Conservation (phyloP, 768 basidiomycete genomes). For the Mycena amicta region DNA sequence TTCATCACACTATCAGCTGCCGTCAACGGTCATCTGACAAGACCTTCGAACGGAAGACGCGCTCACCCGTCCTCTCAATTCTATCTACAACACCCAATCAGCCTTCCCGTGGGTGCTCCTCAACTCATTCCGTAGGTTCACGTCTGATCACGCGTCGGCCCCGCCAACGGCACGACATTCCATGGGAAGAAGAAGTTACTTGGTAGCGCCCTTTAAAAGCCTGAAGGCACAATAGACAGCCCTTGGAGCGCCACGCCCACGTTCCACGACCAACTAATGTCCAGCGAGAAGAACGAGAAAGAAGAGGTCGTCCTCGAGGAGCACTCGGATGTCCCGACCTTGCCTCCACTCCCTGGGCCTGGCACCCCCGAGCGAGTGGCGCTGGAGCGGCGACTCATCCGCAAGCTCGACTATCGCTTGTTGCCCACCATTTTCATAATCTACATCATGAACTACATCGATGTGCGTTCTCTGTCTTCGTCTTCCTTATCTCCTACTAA, state of each 20-base stretch:
- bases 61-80: neutral
- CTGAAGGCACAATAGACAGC: neutral
- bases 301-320: slow-evolving; percentile 4
- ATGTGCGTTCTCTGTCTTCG: slow-evolving; percentile 39
- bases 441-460: slow-evolving; percentile 70
- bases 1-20: too few relatives aligned
- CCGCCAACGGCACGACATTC: neutral
- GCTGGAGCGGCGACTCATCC: slow-evolving; percentile 47
- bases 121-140: neutral
- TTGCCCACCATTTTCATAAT: slow-evolving; percentile 61
- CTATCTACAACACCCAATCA: neutral
- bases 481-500: neutral
- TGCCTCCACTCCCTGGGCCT: neutral
- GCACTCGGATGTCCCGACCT: neutral
- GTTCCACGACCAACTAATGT: slow-evolving; percentile 6
- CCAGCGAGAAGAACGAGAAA: slow-evolving; percentile 11
- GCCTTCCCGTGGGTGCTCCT: neutral
- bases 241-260: neutral
- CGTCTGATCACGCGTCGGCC: neutral
- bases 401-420: slow-evolving; percentile 58
- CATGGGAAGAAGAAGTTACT: neutral
- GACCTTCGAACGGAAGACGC: neutral
- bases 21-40: too few relatives aligned
- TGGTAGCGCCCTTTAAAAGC: neutral
- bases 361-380: slow-evolving; percentile 11